Evolutionary conservation across 352 stramenopile species (phyloP), one percentile per base, ranked within the genome.

Genomic region (Phytophthora melonis): DNA sequence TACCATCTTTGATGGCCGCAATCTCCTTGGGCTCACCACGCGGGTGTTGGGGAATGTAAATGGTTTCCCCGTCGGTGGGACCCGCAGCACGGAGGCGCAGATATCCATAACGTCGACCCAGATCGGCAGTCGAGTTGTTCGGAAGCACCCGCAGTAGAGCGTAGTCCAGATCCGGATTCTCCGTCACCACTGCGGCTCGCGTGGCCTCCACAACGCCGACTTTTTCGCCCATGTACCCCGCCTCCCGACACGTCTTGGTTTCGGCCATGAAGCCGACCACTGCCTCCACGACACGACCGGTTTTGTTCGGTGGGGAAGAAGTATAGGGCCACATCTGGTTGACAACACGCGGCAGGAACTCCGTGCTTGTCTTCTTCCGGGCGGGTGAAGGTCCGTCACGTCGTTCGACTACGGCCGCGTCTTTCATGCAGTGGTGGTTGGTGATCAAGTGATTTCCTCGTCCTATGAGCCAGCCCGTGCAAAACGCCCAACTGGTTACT

Each of bases 21-120:
- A 93, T 93, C 54, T 83, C 78, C 62, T 89, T 92, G 0, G 81
- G 78, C 32, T 91, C 74, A 30, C 86, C 87, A 27, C 76, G 78
- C 5, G 87, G 86, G 55, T 94, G 86, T 66, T 93, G 86, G 3
- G 83, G 84, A 47, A 91, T 88, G 43, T 89, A 93, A 55, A 93
- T 83, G 6, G 68, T 11, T 71, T 94, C 87, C 6, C 78, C 75
- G 49, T 92, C 75, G 3, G 77, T 59, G 4, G 85, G 82, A 16
- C 84, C 85, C 14, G 58, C 63, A 8, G 56, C 58, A 27, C 87
- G 81, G 18, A 90, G 52, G 4, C 57, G 72, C 52, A 92, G 54
- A 30, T 84, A 91, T 16, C 84, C 87, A 66, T 88, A 93, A 27
- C 74, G 79, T 60, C 56, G 68, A 1, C 72, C 43, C 9, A 92